Percentiles rank a stretch among this genome's conserved stretches.
Evolutionary conservation across 352 stramenopile species (phyloP).

Genomic region (Pythium chondricola): DNA sequence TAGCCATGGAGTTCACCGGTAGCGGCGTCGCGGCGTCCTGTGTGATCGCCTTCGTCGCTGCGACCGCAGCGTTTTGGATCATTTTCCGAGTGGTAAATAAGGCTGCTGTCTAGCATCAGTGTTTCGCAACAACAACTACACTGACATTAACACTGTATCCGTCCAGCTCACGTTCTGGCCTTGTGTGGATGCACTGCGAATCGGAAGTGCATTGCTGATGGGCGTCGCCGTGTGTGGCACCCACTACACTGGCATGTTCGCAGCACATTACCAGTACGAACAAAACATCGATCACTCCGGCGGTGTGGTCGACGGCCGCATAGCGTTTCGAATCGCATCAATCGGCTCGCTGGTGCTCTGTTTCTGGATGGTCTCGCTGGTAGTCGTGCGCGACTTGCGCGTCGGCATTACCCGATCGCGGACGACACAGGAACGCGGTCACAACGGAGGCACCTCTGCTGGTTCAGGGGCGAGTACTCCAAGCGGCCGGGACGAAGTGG

Average conservation of each 20-base stretch:
- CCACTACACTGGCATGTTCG: constrained; percentile 50
- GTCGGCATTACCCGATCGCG: too few relatives aligned
- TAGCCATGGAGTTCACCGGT: constrained; percentile 31
- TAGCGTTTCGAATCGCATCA: constrained; percentile 28
- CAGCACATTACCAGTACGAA: constrained; percentile 31
- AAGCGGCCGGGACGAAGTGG: background rate
- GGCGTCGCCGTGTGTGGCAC: constrained; percentile 57
- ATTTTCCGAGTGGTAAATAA: constrained; percentile 45
- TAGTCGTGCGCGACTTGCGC: constrained; percentile 14
- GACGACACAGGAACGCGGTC: too few relatives aligned
- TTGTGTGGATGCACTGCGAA: constrained; percentile 36
- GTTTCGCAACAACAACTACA: too few relatives aligned
- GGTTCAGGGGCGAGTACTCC: background rate
- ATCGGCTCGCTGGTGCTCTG: constrained; percentile 43
- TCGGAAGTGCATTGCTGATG: constrained; percentile 55
- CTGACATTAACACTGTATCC: too few relatives aligned
- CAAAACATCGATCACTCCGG: constrained; percentile 21
- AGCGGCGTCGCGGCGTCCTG: constrained; percentile 41
- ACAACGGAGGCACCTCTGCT: background rate
- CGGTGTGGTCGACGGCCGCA: constrained; percentile 29
- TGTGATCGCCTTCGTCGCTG: constrained; percentile 52
- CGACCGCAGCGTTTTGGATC: constrained; percentile 66
- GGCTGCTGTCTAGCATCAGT: background rate
- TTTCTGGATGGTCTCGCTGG: constrained; percentile 44
- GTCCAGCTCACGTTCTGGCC: constrained; percentile 54